These are phyloP conservation scores for Debaryomyces sp. DNA, from an alignment of 1,139 yeast species.

Conservation along the genomic window DNA sequence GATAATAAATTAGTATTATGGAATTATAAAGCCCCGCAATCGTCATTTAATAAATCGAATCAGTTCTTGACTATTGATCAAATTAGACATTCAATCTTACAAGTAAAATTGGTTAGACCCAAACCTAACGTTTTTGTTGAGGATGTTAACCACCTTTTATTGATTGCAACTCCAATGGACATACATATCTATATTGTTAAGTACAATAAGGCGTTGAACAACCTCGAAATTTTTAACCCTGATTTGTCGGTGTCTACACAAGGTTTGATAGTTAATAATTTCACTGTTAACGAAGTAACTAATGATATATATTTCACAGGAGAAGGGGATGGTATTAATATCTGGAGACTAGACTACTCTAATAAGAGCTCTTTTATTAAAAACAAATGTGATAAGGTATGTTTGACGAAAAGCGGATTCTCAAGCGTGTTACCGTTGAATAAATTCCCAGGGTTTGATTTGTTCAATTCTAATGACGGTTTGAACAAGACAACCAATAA, in stretches of 20 bases:
- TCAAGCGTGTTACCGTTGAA: slow-evolving; percentile 58
- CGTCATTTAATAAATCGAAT: slow-evolving; percentile 50
- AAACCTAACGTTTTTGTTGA: slow-evolving; percentile 79
- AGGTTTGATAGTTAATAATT: slow-evolving; percentile 72
- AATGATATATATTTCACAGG: slow-evolving; percentile 87
- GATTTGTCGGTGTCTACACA: slow-evolving; percentile 78
- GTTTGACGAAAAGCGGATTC: slow-evolving; percentile 71
- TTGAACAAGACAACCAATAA: slow-evolving; percentile 13
- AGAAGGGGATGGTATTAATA: slow-evolving; percentile 69
- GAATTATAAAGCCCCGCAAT: slow-evolving; percentile 68
- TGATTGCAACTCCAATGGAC: slow-evolving; percentile 81
- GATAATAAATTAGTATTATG: slow-evolving; percentile 85
- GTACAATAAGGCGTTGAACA: slow-evolving; percentile 49
- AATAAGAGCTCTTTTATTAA: slow-evolving; percentile 87
- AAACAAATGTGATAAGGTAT: slow-evolving; percentile 78
- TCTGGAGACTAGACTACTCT: slow-evolving; percentile 90
- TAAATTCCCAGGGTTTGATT: slow-evolving; percentile 48
- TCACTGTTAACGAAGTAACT: slow-evolving; percentile 60
- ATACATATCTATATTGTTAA: slow-evolving; percentile 78
- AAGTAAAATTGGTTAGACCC: slow-evolving; percentile 79
- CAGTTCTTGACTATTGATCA: slow-evolving; percentile 85
- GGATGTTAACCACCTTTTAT: slow-evolving; percentile 68
- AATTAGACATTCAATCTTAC: slow-evolving; percentile 72
- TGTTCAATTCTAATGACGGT: slow-evolving; percentile 26
- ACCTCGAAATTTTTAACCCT: slow-evolving; percentile 76